Base-by-base conservation (phyloP, 1,284 basidiomycete genomes). In the Tranzscheliella williamsii region DNA sequence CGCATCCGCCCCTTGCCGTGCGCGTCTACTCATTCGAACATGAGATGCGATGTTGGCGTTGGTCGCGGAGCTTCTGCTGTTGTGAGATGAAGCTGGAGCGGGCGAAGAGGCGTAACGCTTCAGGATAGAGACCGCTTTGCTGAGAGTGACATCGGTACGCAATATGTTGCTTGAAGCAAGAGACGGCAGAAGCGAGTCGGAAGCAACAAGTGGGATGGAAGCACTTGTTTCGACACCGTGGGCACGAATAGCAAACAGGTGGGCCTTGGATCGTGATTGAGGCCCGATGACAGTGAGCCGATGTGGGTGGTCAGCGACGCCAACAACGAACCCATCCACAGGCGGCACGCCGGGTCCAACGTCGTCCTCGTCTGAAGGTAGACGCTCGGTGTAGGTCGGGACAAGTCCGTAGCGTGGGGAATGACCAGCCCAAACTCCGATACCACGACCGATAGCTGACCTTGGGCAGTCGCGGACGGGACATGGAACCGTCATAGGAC, bases 251-350 rank as follows among this genome's bases (percentile, higher is more conserved):
- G 70, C 67, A 21, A 67, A 65, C 24, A 60, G 51, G 32, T 61
- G 48, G 15, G 58, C 53, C 24, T 61, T 63, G 40, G 49, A 48
- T 20, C 62, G 50, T 8, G 48, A 42, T 46, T 72, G 70, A 16
- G 70, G 58, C 9, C 54, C 57, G 24, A 72, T 50, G 41, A 72
- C 66, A 39, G 54, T 62, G 16, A 72, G 67, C 17, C 58, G 33
- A 16, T 54, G 44, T 12, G 64, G 55, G 15, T 72, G 65, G 27
- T 68, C 58, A 4, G 65, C 54, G 13, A 60, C 57, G 12, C 64
- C 65, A 32, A 72, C 61, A 23, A 72, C 62, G 22, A 72, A 72
- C n/a, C 68, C 70, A 29, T 72, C 70, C 18, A 71, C 38, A 18
- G 70, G 68, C 15, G 57, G 54, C 1, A 45, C 42, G 11, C 65